These are phyloP conservation scores for Silene coronaria DNA, from an alignment of 179 eudicot species.

Conservation along the genomic window DNA sequence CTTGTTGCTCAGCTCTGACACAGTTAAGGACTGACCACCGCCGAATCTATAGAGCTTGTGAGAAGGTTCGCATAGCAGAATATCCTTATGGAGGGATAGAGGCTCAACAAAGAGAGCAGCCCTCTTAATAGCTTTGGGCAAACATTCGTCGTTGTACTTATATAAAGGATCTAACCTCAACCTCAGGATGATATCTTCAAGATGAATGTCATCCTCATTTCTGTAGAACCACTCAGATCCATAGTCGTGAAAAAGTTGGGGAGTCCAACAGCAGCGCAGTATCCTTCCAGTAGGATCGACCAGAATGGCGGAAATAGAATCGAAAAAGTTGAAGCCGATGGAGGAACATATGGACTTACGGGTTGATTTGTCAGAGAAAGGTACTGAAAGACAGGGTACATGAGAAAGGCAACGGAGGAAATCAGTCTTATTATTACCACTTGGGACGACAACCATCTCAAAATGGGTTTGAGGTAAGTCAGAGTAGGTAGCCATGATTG, in stretches of 20 bases:
- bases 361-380: not conserved
- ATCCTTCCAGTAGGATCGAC: not conserved
- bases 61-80: not conserved
- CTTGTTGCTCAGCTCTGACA: conserved; percentile 1
- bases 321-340: not conserved
- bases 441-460: not conserved
- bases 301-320: not conserved
- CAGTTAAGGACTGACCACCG: not conserved
- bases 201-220: not conserved
- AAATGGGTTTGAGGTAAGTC: not conserved
- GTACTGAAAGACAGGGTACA: not conserved
- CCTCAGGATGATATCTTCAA: not conserved
- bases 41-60: not conserved
- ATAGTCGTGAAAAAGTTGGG: not conserved
- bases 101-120: not conserved
- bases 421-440: not conserved
- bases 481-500: not conserved
- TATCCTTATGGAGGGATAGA: conserved; percentile 4
- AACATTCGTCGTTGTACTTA: not conserved
- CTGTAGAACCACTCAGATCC: not conserved
- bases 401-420: not conserved
- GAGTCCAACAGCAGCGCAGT: not conserved
- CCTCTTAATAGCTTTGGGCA: not conserved
- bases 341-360: not conserved
- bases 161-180: not conserved